Evolutionary conservation across 768 basidiomycete species (phyloP).

Genomic region (Nevesoporus exiguus): DNA sequence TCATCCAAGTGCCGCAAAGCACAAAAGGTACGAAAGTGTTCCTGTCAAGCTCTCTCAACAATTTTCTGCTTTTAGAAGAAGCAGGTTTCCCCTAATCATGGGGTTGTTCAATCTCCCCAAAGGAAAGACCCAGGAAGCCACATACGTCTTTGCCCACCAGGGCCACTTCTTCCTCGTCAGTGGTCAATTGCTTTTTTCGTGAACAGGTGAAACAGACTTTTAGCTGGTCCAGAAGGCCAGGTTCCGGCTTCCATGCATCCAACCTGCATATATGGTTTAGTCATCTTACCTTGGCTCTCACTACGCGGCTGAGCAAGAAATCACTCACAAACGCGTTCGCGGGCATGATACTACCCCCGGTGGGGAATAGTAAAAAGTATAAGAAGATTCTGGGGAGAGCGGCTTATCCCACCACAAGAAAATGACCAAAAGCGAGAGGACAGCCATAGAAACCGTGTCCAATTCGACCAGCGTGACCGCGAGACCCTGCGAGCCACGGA

Average conservation of each 20-base stretch:
- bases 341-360: no score
- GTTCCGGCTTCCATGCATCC: not conserved
- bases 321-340: no score
- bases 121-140: not conserved
- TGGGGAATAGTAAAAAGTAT: constrained; percentile 4
- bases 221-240: not conserved
- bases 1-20: not conserved
- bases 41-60: no score
- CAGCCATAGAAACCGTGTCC: no score
- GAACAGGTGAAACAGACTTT: not conserved
- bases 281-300: no score
- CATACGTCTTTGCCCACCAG: not conserved
- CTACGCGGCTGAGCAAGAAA: no score
- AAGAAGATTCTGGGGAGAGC: not conserved
- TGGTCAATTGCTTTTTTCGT: no score
- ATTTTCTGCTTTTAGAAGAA: no score
- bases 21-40: no score
- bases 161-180: not conserved
- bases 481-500: not conserved
- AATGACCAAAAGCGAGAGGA: not conserved
- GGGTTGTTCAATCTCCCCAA: not conserved
- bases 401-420: constrained; percentile 4
- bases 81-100: not conserved
- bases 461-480: no score
- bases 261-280: not conserved